phyloP scores from a whole-genome alignment of 371 early-diverging fungal species.

The Actinomucor elegans region DNA sequence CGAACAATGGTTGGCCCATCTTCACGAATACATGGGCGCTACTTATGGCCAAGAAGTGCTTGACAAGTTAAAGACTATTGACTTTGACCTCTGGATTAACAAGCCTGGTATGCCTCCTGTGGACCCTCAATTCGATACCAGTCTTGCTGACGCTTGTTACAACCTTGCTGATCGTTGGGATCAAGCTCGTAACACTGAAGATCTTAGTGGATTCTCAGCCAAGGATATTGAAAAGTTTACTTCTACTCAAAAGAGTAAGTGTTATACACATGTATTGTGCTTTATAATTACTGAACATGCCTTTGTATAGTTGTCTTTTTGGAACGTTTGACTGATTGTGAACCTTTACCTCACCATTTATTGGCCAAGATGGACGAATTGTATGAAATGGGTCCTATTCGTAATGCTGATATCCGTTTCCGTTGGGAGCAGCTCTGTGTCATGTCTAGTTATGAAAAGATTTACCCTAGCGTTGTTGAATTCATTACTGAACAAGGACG shows the following conservation, averaged over 20 bases:
- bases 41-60: constrained; percentile 65
- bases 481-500: constrained; percentile 90
- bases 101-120: constrained; percentile 90
- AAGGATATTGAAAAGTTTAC: constrained; percentile 66
- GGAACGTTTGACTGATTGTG: constrained; percentile 70
- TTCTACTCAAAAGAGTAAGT: constrained; percentile 72
- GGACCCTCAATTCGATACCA: constrained; percentile 80
- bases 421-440: constrained; percentile 88
- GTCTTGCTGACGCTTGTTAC: constrained; percentile 81
- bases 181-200: constrained; percentile 48
- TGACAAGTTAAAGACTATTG: constrained; percentile 69
- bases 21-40: constrained; percentile 72
- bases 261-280: neutral
- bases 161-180: constrained; percentile 81
- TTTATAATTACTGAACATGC: neutral
- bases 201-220: constrained; percentile 56
- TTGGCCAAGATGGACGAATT: constrained; percentile 71
- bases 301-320: constrained; percentile 71
- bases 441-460: constrained; percentile 71
- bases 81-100: constrained; percentile 91
- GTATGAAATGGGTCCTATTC: constrained; percentile 69
- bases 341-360: constrained; percentile 63
- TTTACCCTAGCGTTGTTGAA: constrained; percentile 72
- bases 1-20: constrained; percentile 80
- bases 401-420: constrained; percentile 87